These are phyloP conservation scores for Coprinopsis strossmayeri DNA, from an alignment of 768 basidiomycete genomes.

Conservation along the genomic window DNA sequence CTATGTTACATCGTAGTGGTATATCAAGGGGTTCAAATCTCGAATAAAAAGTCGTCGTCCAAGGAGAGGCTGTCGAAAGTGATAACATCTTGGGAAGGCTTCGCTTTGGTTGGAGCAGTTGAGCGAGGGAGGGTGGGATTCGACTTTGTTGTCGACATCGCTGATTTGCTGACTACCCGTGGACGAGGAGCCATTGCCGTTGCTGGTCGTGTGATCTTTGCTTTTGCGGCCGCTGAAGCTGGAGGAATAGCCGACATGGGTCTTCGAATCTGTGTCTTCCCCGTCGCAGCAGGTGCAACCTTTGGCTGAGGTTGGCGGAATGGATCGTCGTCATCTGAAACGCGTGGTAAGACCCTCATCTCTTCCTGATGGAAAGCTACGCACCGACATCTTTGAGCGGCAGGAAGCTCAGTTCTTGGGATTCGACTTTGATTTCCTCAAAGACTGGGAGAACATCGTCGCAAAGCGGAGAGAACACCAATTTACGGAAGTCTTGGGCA, in stretches of 20 bases:
- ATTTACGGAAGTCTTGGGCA: slow-evolving; percentile 27
- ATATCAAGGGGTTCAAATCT: too few relatives aligned
- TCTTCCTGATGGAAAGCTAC: too few relatives aligned
- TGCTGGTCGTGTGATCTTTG: slow-evolving; percentile 4
- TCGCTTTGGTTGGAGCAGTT: too few relatives aligned
- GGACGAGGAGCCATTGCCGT: slow-evolving; percentile 1
- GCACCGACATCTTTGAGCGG: slow-evolving; percentile 6
- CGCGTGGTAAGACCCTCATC: too few relatives aligned
- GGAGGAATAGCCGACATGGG: slow-evolving; percentile 6
- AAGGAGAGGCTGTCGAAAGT: not conserved
- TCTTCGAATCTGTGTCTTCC: not conserved
- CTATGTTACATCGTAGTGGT: too few relatives aligned
- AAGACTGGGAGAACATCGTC: slow-evolving; percentile 27
- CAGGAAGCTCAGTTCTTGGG: not conserved
- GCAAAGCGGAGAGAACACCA: slow-evolving; percentile 25
- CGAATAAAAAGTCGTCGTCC: slow-evolving; percentile 8
- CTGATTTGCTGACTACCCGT: not conserved
- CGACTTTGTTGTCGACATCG: not conserved
- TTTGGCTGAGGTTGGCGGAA: not conserved
- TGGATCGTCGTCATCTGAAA: slow-evolving; percentile 10
- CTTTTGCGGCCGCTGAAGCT: not conserved
- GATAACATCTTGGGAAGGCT: not conserved
- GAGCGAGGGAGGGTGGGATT: not conserved
- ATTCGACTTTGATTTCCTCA: not conserved
- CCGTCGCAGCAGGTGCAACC: not conserved